Conservation (phyloP, 164 flowering plant species). For the Stephania yunnanensis region DNA sequence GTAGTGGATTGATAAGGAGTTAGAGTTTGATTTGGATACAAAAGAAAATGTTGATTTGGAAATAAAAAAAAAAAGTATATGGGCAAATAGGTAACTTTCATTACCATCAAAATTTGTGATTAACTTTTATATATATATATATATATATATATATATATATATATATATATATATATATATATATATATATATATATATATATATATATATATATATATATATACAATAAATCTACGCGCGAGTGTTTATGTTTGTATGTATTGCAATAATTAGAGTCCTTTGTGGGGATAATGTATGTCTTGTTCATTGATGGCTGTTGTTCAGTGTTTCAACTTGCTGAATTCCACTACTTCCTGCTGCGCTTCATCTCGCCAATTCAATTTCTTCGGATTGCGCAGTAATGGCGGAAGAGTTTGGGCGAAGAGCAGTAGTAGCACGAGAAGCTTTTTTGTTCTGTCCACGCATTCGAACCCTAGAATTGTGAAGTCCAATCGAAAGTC, state of each 20-base stretch:
- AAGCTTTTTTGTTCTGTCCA: constrained; percentile 33
- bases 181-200: background rate
- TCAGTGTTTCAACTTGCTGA: constrained; percentile 15
- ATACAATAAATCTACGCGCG: too few species aligned
- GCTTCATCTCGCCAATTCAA: background rate
- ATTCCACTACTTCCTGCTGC: constrained; percentile 8
- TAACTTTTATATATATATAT: too few species aligned
- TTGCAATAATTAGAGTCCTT: constrained; percentile 13
- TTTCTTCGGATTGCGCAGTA: constrained; percentile 2
- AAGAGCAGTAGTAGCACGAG: constrained; percentile 16
- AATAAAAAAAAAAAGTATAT: too few species aligned
- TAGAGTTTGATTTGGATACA: too few species aligned
- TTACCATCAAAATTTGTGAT: too few species aligned
- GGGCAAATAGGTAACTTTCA: too few species aligned
- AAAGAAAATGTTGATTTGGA: too few species aligned
- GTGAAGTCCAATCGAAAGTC: constrained; percentile 61
- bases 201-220: background rate
- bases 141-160: too few species aligned
- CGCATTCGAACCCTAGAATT: constrained; percentile 71
- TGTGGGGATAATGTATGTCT: constrained; percentile 7
- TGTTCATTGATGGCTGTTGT: constrained; percentile 20
- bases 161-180: background rate
- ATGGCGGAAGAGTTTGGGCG: background rate
- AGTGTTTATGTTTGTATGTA: background rate
- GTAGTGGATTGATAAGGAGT: too few species aligned